These are phyloP conservation scores for Cardamine occulta DNA, from an alignment of 345 rosid species.

Conservation along the genomic window DNA sequence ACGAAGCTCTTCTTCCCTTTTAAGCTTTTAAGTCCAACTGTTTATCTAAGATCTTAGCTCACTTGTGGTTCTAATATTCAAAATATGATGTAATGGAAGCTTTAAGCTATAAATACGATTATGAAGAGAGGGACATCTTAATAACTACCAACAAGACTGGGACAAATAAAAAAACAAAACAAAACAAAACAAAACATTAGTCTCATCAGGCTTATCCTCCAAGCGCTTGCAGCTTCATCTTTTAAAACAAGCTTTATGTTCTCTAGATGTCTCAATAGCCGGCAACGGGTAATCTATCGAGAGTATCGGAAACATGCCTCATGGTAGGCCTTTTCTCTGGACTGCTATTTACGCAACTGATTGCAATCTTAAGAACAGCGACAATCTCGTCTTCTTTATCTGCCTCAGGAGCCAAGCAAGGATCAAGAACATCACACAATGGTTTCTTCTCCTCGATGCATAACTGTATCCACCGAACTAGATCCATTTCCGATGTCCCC, in stretches of 20 bases:
- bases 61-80: conserved; percentile 28
- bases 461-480: conserved; percentile 78
- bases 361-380: conserved; percentile 77
- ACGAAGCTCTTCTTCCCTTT: conserved; percentile 37
- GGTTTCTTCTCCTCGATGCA: conserved; percentile 94
- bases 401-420: conserved; percentile 63
- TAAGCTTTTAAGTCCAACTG: conserved; percentile 25
- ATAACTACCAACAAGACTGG: conserved; percentile 21
- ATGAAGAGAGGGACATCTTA: conserved; percentile 30
- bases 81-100: conserved; percentile 34
- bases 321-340: conserved; percentile 89
- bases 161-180: background rate
- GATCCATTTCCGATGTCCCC: conserved; percentile 69
- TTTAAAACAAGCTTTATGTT: conserved; percentile 22
- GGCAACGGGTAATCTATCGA: conserved; percentile 56
- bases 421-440: conserved; percentile 80
- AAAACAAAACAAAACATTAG: conserved; percentile 26
- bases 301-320: conserved; percentile 70
- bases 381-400: conserved; percentile 90
- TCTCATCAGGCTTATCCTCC: conserved; percentile 11
- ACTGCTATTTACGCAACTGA: conserved; percentile 73
- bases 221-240: conserved; percentile 24
- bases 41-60: conserved; percentile 19
- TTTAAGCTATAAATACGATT: conserved; percentile 24
- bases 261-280: conserved; percentile 47